These are phyloP conservation scores for Phytophthora pluvialis DNA, from an alignment of 352 stramenopile species.

Conservation along the genomic window DNA sequence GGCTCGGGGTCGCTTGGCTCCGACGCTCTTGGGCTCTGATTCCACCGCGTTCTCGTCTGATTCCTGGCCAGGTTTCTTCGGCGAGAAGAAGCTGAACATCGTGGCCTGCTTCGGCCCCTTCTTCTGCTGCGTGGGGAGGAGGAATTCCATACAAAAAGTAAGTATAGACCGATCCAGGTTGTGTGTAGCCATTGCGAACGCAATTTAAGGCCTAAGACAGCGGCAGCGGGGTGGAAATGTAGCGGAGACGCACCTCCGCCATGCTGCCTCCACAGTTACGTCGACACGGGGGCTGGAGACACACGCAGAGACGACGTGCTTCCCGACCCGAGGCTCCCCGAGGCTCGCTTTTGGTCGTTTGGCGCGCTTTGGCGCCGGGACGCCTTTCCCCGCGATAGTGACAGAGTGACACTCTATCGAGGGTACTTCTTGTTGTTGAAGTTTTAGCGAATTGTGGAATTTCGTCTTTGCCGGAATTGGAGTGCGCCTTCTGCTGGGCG, in stretches of 20 bases:
- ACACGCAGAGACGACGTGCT: slow-evolving; percentile 8
- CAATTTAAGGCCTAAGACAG: not conserved
- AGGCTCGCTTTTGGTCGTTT: slow-evolving; percentile 17
- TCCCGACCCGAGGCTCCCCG: slow-evolving; percentile 6
- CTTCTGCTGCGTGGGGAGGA: slow-evolving; percentile 40
- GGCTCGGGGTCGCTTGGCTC: slow-evolving; percentile 21
- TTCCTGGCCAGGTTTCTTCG: slow-evolving; percentile 38
- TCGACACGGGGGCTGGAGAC: not conserved
- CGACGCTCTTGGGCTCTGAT: slow-evolving; percentile 21
- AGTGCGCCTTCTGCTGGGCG: too few relatives aligned
- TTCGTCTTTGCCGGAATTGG: too few relatives aligned
- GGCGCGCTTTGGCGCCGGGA: slow-evolving; percentile 23
- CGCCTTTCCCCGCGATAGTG: slow-evolving; percentile 5
- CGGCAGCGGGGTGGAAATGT: not conserved
- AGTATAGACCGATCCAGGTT: slow-evolving; percentile 7
- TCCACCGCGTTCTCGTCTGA: slow-evolving; percentile 15
- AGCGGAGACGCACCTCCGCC: slow-evolving; percentile 30
- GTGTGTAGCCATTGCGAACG: not conserved
- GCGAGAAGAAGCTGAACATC: slow-evolving; percentile 85
- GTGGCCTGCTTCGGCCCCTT: slow-evolving; percentile 67
- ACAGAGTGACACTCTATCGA: not conserved
- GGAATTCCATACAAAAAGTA: slow-evolving; percentile 15
- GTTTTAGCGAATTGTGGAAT: too few relatives aligned
- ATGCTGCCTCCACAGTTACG: slow-evolving; percentile 5
- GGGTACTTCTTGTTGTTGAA: too few relatives aligned